Evolutionary conservation across 1,284 basidiomycete species (phyloP).

Genomic region (Sanghuangporus weigelae): DNA sequence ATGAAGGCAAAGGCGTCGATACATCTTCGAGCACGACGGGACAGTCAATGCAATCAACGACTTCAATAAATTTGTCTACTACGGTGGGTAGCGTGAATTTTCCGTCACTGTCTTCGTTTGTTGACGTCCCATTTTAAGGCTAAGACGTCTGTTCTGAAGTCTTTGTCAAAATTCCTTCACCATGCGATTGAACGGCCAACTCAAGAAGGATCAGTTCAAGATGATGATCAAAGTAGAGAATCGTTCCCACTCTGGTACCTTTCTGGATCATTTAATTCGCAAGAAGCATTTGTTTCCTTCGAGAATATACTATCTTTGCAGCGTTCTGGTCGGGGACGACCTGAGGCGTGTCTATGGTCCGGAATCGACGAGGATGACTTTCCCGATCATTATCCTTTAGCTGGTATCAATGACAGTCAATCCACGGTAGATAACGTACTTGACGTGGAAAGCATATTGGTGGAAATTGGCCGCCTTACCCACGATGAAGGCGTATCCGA

Average conservation of each 20-base stretch:
- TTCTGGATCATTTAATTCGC: conserved; percentile 42
- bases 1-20: conserved; percentile 26
- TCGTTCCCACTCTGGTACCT: conserved; percentile 43
- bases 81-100: conserved; percentile 40
- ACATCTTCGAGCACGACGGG: conserved; percentile 21
- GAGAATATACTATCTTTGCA: conserved; percentile 32
- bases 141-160: conserved; percentile 53
- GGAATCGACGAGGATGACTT: conserved; percentile 24
- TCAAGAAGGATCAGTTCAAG: neutral
- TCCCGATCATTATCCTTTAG: conserved; percentile 6
- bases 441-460: conserved; percentile 7
- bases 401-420: neutral
- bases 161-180: conserved; percentile 54
- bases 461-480: conserved; percentile 4
- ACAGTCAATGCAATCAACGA: conserved; percentile 39
- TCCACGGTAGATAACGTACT: neutral
- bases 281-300: conserved; percentile 44
- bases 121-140: conserved; percentile 39
- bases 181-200: conserved; percentile 25
- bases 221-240: conserved; percentile 4
- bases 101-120: neutral
- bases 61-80: conserved; percentile 59
- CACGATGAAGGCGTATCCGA: neutral
- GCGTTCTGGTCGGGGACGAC: neutral
- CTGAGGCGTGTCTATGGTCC: neutral